Conservation (phyloP, 768 basidiomycete genomes). For the Panaeolus papilionaceus region DNA sequence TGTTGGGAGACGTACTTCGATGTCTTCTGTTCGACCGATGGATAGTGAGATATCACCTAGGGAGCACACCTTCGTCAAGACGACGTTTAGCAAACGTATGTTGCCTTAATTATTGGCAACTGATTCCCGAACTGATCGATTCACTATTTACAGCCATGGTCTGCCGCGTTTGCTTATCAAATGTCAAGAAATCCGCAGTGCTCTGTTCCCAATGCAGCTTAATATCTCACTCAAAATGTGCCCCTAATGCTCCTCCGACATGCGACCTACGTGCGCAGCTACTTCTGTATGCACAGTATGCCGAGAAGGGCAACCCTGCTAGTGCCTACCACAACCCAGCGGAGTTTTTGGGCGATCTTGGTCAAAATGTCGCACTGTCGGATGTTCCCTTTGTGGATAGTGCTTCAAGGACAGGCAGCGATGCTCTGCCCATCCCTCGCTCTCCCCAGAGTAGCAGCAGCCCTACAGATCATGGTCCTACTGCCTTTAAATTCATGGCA, state of each 20-base stretch:
- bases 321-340: conserved; percentile 60
- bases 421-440: conserved; percentile 43
- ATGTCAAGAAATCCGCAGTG: conserved; percentile 86
- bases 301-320: conserved; percentile 65
- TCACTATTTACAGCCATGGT: conserved; percentile 65
- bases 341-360: conserved; percentile 48
- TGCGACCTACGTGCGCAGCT: conserved; percentile 86
- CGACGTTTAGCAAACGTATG: conserved; percentile 91
- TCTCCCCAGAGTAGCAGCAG: conserved; percentile 35
- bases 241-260: conserved; percentile 72
- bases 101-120: conserved; percentile 25
- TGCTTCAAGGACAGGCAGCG: conserved; percentile 54
- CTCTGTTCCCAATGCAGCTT: conserved; percentile 91
- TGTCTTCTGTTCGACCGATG: conserved; percentile 44
- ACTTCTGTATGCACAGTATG: conserved; percentile 79
- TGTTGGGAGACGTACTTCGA: conserved; percentile 45
- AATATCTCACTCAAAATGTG: conserved; percentile 84
- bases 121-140: conserved; percentile 21
- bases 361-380: conserved; percentile 55
- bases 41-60: conserved; percentile 65
- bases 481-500: conserved; percentile 68
- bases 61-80: conserved; percentile 89
- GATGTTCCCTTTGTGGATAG: conserved; percentile 61
- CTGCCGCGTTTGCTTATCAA: conserved; percentile 82
- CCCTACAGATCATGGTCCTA: conserved; percentile 50